These are phyloP conservation scores for Microdochium paspali DNA, from an alignment of 2,329 filamentous ascomycete genomes.

Conservation along the genomic window DNA sequence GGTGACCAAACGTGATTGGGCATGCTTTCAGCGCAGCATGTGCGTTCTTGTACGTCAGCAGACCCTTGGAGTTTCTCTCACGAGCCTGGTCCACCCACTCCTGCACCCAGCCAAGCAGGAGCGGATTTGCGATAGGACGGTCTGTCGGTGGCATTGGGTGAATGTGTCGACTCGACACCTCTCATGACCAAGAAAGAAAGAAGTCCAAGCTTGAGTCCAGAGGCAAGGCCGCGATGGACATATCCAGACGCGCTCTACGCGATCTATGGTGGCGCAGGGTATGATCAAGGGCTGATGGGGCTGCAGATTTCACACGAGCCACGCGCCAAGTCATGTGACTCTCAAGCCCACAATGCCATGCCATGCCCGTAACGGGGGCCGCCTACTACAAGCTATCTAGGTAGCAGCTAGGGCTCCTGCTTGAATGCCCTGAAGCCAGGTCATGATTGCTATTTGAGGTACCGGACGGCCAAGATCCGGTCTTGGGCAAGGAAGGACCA, in stretches of 20 bases:
- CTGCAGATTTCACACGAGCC: not conserved
- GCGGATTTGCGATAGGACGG: constrained; percentile 40
- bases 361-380: no score
- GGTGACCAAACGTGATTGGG: constrained; percentile 61
- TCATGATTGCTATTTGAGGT: no score
- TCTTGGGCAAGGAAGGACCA: no score
- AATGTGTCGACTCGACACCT: no score
- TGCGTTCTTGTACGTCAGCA: constrained; percentile 64
- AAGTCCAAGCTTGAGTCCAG: no score
- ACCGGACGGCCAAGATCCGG: no score
- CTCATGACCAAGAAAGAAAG: no score
- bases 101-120: constrained; percentile 64
- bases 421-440: no score
- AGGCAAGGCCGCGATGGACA: no score
- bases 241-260: not conserved
- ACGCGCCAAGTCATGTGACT: constrained; percentile 4
- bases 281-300: not conserved
- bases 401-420: no score
- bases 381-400: no score
- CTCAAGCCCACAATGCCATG: no score
- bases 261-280: not conserved
- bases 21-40: constrained; percentile 70
- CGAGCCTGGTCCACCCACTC: constrained; percentile 66
- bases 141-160: not conserved
- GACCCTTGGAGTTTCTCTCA: constrained; percentile 60